phyloP scores from a whole-genome alignment of 768 basidiomycete genomes.

The Saitozyma sp. region DNA sequence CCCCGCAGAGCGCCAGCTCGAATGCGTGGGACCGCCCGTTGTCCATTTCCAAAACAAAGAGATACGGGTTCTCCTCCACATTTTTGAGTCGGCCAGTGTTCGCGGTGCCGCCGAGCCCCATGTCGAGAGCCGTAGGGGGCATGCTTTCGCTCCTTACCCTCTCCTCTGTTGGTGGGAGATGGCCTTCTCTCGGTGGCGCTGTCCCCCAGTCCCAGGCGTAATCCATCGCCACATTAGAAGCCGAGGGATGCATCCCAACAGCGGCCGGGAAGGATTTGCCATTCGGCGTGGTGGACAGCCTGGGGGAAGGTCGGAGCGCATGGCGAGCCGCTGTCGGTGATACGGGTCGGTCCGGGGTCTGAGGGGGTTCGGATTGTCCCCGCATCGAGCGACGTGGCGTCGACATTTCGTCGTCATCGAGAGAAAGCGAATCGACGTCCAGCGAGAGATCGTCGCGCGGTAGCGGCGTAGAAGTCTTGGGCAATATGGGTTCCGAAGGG shows the following conservation, averaged over 20 bases:
- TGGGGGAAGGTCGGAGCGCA: conserved; percentile 9
- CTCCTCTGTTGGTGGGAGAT: not conserved
- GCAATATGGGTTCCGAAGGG: too few relatives aligned
- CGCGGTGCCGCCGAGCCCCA: too few relatives aligned
- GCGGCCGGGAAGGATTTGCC: conserved; percentile 15
- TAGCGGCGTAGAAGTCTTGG: too few relatives aligned
- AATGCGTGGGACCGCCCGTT: conserved; percentile 58
- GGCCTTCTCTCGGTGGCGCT: conserved; percentile 59
- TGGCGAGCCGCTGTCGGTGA: too few relatives aligned
- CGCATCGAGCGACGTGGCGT: conserved; percentile 8
- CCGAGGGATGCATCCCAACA: conserved; percentile 5
- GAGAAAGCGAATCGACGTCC: not conserved
- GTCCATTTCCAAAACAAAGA: conserved; percentile 66
- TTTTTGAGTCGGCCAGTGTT: conserved; percentile 56
- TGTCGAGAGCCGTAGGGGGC: not conserved
- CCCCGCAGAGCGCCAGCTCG: conserved; percentile 67
- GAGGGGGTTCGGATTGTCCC: conserved; percentile 40
- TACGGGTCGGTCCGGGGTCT: not conserved
- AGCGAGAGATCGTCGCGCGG: not conserved
- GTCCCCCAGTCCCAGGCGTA: conserved; percentile 95
- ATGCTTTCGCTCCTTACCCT: conserved; percentile 13
- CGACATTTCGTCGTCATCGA: not conserved
- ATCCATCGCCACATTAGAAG: conserved; percentile 52
- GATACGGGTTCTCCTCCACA: conserved; percentile 63
- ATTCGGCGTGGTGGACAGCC: conserved; percentile 12